These are phyloP conservation scores for Nepenthes alata DNA, from an alignment of 179 eudicot genomes.

Conservation along the genomic window DNA sequence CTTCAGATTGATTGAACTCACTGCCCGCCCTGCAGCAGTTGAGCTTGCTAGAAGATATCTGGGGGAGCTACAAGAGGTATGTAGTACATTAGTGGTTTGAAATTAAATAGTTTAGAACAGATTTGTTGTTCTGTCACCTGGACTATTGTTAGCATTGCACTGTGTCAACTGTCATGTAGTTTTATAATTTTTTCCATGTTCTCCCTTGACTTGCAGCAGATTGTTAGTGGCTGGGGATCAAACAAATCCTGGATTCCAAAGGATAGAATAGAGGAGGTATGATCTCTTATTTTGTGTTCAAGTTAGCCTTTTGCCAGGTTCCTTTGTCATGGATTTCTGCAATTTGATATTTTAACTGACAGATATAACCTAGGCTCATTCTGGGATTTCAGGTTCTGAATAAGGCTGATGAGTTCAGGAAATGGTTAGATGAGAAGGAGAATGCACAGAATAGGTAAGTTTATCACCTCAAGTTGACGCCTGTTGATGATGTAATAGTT, in stretches of 20 bases:
- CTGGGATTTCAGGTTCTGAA: conserved; percentile 38
- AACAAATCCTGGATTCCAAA: conserved; percentile 82
- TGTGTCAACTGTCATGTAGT: too few relatives aligned
- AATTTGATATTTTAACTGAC: not conserved
- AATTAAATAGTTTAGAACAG: not conserved
- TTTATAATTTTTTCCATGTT: not conserved
- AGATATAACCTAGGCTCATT: not conserved
- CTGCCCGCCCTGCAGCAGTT: conserved; percentile 72
- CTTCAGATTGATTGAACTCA: conserved; percentile 66
- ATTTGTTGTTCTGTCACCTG: not conserved
- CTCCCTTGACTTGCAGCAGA: conserved; percentile 26
- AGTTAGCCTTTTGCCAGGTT: not conserved
- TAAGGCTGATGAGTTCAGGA: conserved; percentile 52
- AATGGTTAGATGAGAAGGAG: conserved; percentile 76
- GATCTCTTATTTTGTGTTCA: not conserved
- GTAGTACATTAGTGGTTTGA: not conserved
- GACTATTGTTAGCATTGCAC: too few relatives aligned
- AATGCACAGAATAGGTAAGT: conserved; percentile 71
- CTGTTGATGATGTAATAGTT: too few relatives aligned
- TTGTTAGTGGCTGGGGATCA: conserved; percentile 60
- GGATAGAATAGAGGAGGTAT: conserved; percentile 71
- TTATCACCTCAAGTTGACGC: not conserved
- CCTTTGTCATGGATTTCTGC: not conserved
- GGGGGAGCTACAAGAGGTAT: conserved; percentile 62
- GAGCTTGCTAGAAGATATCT: conserved; percentile 56